Evolutionary conservation across 78 protist genomes (phyloP).

Genomic region (Capsaspora owczarzaki): DNA sequence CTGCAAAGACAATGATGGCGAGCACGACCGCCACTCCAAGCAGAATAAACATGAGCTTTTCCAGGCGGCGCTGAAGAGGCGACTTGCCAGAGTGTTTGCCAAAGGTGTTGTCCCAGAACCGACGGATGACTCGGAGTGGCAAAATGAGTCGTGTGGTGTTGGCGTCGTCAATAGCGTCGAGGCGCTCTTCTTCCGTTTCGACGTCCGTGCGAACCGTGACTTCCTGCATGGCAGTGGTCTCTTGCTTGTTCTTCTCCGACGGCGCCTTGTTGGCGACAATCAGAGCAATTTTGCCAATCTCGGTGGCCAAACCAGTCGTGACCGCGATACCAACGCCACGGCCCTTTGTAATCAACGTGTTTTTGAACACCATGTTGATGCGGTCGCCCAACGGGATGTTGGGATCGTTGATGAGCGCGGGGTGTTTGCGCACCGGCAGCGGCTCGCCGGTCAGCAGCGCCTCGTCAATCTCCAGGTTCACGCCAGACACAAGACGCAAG

Average conservation of each 20-base stretch:
- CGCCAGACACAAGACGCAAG: constrained; percentile 29
- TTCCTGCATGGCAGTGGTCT: no score
- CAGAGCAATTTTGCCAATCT: constrained; percentile 58
- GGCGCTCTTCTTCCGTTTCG: no score
- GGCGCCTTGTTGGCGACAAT: constrained; percentile 22
- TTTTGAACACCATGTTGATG: constrained; percentile 17
- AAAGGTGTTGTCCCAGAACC: no score
- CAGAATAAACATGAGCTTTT: background rate
- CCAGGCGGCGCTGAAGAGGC: constrained; percentile 8
- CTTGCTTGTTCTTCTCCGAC: no score
- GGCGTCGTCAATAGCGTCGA: no score
- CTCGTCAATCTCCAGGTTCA: constrained; percentile 12
- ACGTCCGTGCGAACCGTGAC: no score
- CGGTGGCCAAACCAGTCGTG: constrained; percentile 50
- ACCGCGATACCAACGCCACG: constrained; percentile 42
- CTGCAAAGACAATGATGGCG: constrained; percentile 25
- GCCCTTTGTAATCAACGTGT: constrained; percentile 45
- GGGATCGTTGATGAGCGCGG: background rate
- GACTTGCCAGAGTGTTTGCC: background rate
- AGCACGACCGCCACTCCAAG: background rate
- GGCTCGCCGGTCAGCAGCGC: constrained; percentile 20
- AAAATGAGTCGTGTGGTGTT: no score
- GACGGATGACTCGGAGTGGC: no score
- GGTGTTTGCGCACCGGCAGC: constrained; percentile 3
- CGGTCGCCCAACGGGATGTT: background rate